phyloP scores from a whole-genome alignment of 2,329 filamentous ascomycete species.

The Fusarium tupiense region DNA sequence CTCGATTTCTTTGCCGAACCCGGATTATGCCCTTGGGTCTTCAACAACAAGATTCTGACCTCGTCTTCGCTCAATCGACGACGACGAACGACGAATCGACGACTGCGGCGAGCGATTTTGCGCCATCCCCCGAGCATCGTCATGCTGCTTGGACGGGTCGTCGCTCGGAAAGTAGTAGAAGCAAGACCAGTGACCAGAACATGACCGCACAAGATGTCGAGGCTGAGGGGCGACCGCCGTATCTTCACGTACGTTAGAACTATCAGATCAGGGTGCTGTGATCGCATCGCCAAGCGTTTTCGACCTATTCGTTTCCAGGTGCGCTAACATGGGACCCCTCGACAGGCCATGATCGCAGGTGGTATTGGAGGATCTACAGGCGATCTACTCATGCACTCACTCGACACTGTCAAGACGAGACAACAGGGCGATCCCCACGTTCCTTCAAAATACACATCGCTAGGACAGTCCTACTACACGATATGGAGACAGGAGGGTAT shows the following conservation, averaged over 20 bases:
- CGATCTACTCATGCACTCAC: conserved; percentile 98
- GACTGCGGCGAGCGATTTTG: conserved; percentile 35
- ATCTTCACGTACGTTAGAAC: conserved; percentile 52
- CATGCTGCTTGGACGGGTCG: conserved; percentile 46
- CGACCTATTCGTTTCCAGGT: not conserved
- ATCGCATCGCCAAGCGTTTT: not conserved
- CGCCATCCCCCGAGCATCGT: conserved; percentile 41
- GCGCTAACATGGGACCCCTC: conserved; percentile 32
- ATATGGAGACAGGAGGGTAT: conserved; percentile 94
- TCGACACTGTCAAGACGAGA: conserved; percentile 97
- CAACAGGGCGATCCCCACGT: conserved; percentile 96
- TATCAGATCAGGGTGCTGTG: not conserved
- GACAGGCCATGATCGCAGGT: conserved; percentile 91
- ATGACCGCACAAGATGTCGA: conserved; percentile 53
- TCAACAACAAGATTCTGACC: conserved; percentile 36
- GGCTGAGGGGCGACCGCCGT: conserved; percentile 56
- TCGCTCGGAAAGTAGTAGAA: conserved; percentile 41
- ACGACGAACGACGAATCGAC: conserved; percentile 28
- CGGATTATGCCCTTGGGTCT: conserved; percentile 43
- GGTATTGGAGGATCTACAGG: conserved; percentile 92
- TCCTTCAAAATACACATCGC: conserved; percentile 90
- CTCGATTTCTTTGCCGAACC: not conserved
- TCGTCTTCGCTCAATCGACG: conserved; percentile 37
- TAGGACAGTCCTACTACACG: conserved; percentile 89
- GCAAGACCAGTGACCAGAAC: conserved; percentile 41